phyloP scores from a whole-genome alignment of 306 rosid genomes.

The Boehmeria nivea region DNA sequence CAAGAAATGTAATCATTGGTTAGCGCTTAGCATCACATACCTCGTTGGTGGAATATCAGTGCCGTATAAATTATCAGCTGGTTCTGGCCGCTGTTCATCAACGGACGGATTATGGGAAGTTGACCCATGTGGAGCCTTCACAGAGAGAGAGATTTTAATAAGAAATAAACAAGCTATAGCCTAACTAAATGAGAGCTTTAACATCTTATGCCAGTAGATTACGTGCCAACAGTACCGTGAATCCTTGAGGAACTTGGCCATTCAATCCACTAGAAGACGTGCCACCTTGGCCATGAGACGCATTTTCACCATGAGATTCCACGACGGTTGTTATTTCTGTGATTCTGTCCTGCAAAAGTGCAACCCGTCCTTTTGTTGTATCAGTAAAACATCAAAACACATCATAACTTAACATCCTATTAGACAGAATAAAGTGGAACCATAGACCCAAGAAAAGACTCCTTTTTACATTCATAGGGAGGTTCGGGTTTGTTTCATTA shows the following conservation, averaged over 20 bases:
- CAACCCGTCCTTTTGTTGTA: conserved; percentile 10
- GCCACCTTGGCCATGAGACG: conserved; percentile 39
- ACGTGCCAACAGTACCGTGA: conserved; percentile 51
- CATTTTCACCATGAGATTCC: conserved; percentile 40
- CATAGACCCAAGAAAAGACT: too few species aligned
- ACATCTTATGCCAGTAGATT: conserved; percentile 20
- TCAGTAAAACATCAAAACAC: conserved; percentile 9
- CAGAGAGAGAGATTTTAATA: not conserved
- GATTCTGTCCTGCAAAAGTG: conserved; percentile 60
- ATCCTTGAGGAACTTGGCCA: conserved; percentile 35
- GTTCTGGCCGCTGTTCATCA: conserved; percentile 32
- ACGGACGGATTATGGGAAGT: conserved; percentile 26
- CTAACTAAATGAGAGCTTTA: conserved; percentile 1
- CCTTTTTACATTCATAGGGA: too few species aligned
- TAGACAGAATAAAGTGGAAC: too few species aligned
- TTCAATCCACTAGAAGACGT: conserved; percentile 36
- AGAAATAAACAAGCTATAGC: conserved; percentile 1
- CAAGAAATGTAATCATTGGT: conserved; percentile 25
- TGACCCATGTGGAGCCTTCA: conserved; percentile 47
- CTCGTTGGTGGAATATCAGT: conserved; percentile 15
- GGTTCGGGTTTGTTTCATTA: too few species aligned
- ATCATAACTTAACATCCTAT: not conserved
- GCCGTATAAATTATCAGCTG: conserved; percentile 32
- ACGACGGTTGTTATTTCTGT: conserved; percentile 47
- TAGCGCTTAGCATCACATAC: conserved; percentile 32